phyloP scores from a whole-genome alignment of 805 yeast species.

The Metschnikowia colocasiae region DNA sequence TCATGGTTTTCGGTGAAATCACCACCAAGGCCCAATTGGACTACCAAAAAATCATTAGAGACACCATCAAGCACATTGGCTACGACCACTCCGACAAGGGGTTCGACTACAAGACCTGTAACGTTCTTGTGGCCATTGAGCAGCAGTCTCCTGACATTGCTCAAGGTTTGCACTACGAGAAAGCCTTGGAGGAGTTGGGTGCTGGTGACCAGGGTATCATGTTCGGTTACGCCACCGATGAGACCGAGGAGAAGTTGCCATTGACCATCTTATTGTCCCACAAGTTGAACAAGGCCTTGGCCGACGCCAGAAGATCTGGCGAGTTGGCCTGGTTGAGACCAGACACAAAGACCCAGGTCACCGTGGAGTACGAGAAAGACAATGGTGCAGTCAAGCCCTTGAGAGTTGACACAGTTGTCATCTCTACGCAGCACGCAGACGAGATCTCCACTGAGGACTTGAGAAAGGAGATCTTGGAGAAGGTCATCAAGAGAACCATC shows the following conservation, averaged over 20 bases:
- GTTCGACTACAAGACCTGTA: slow-evolving; percentile 98
- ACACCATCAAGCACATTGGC: slow-evolving; percentile 97
- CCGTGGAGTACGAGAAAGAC: slow-evolving; percentile 91
- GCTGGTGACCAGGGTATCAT: slow-evolving; percentile 99
- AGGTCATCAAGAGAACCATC: slow-evolving; percentile 87
- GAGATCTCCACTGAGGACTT: slow-evolving; percentile 90
- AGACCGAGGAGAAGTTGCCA: slow-evolving; percentile 96
- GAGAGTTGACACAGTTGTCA: slow-evolving; percentile 96
- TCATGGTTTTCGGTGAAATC: slow-evolving; percentile 98
- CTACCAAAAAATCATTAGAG: slow-evolving; percentile 96
- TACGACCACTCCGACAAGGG: slow-evolving; percentile 95
- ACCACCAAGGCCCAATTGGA: slow-evolving; percentile 94
- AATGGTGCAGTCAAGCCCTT: slow-evolving; percentile 93
- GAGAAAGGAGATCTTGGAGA: slow-evolving; percentile 70
- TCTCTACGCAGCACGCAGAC: slow-evolving; percentile 98
- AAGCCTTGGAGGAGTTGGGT: slow-evolving; percentile 94
- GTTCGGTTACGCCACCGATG: slow-evolving; percentile 99
- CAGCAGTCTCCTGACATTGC: slow-evolving; percentile 99
- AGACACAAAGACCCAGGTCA: slow-evolving; percentile 99
- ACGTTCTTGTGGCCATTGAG: slow-evolving; percentile 97
- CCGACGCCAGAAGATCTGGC: slow-evolving; percentile 96
- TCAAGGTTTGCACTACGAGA: slow-evolving; percentile 97
- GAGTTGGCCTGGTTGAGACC: slow-evolving; percentile 96
- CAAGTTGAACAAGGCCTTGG: slow-evolving; percentile 93
- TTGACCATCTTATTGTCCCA: slow-evolving; percentile 92